Percentiles rank a stretch among this genome's conserved stretches.
Conservation (phyloP, 257 asterid species). For the Salvia rosmarinus region DNA sequence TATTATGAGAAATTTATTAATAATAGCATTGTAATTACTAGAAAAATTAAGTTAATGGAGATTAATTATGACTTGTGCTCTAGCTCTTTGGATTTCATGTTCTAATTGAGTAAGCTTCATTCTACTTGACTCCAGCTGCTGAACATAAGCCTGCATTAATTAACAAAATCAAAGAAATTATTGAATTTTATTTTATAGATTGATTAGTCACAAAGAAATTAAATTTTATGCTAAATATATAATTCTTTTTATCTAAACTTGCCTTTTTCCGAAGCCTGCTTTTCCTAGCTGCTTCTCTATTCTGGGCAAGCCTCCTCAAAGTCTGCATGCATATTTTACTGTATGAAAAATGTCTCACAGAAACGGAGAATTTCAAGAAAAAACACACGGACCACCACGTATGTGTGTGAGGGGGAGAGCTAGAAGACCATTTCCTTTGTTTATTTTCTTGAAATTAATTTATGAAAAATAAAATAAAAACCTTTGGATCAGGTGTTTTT, state of each 20-base stretch:
- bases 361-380: neutral
- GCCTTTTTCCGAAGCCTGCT: slow-evolving; percentile 92
- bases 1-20: neutral
- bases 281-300: slow-evolving; percentile 96
- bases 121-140: slow-evolving; percentile 85
- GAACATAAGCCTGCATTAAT: slow-evolving; percentile 80
- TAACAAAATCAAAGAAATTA: neutral
- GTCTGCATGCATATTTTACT: slow-evolving; percentile 47
- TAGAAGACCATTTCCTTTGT: neutral
- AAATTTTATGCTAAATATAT: slow-evolving; percentile 21
- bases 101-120: slow-evolving; percentile 78
- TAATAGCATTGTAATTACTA: too few relatives aligned
- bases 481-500: slow-evolving; percentile 81
- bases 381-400: slow-evolving; percentile 16
- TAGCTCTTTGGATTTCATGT: slow-evolving; percentile 73
- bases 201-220: neutral
- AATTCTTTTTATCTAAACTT: too few relatives aligned
- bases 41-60: neutral
- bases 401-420: neutral
- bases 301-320: slow-evolving; percentile 91
- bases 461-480: slow-evolving; percentile 9
- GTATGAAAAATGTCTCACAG: neutral
- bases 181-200: neutral
- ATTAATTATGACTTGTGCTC: slow-evolving; percentile 58
- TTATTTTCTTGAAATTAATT: neutral